phyloP scores from a whole-genome alignment of 164 flowering plant genomes.

The Cinnamomum chago region DNA sequence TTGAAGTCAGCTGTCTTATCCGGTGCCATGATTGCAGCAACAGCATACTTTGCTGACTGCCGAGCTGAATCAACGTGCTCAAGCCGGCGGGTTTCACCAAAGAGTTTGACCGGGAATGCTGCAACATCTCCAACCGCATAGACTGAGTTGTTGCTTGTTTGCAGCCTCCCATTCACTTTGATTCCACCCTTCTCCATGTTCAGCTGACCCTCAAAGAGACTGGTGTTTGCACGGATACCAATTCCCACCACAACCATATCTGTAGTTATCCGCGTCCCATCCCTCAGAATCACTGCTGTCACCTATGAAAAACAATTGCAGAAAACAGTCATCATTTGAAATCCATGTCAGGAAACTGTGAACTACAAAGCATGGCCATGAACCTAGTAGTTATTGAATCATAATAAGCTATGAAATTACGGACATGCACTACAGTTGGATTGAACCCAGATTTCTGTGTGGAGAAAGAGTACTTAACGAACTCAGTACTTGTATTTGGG shows the following conservation, averaged over 20 bases:
- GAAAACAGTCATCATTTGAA: background rate
- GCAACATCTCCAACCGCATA: conserved; percentile 99
- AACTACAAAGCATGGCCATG: too few relatives aligned
- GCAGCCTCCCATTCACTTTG: conserved; percentile 78
- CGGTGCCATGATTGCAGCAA: conserved; percentile 73
- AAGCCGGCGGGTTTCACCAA: conserved; percentile 79
- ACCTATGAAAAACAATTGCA: conserved; percentile 39
- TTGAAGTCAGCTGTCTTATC: conserved; percentile 61
- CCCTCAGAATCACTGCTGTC: conserved; percentile 69
- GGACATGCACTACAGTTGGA: too few relatives aligned
- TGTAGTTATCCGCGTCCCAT: conserved; percentile 67
- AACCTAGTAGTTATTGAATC: too few relatives aligned
- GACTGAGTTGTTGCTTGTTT: conserved; percentile 80
- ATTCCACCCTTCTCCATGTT: conserved; percentile 93
- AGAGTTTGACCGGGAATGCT: conserved; percentile 74
- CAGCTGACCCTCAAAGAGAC: conserved; percentile 86
- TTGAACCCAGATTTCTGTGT: too few relatives aligned
- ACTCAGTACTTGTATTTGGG: too few relatives aligned
- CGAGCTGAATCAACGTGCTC: conserved; percentile 95
- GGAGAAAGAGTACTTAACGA: too few relatives aligned
- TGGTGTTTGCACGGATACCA: conserved; percentile 92
- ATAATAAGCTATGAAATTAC: too few relatives aligned
- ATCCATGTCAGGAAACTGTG: too few relatives aligned
- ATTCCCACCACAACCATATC: conserved; percentile 95
- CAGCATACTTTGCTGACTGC: conserved; percentile 79